These are phyloP conservation scores for Orbilia oligospora DNA, from an alignment of 2,329 filamentous ascomycete species.

Conservation along the genomic window DNA sequence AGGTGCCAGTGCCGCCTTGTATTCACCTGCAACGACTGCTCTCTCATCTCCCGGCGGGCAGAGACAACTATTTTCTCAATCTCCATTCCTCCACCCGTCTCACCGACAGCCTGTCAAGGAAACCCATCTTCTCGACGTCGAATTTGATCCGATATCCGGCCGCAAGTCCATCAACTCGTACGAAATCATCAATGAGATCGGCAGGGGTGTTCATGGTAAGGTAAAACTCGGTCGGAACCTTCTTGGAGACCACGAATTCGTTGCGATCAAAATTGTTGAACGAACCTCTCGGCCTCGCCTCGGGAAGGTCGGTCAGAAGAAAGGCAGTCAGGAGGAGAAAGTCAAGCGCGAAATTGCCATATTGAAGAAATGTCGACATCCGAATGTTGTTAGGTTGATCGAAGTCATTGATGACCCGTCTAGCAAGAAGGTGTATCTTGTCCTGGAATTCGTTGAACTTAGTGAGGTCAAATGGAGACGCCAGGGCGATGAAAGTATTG, in stretches of 20 bases:
- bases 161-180: slow-evolving; percentile 98
- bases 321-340: slow-evolving; percentile 73
- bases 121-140: slow-evolving; percentile 71
- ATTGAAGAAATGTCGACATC: slow-evolving; percentile 95
- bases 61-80: slow-evolving; percentile 54
- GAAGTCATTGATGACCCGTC: slow-evolving; percentile 98
- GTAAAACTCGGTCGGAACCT: slow-evolving; percentile 93
- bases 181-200: slow-evolving; percentile 95
- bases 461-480: slow-evolving; percentile 96
- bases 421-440: slow-evolving; percentile 97
- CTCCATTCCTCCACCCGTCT: slow-evolving; percentile 62
- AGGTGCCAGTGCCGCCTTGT: slow-evolving; percentile 51
- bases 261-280: slow-evolving; percentile 98
- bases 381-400: slow-evolving; percentile 94
- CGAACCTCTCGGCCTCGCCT: slow-evolving; percentile 91
- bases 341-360: slow-evolving; percentile 98
- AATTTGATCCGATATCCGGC: slow-evolving; percentile 88
- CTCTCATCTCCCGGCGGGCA: slow-evolving; percentile 56
- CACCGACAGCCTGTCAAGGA: slow-evolving; percentile 63
- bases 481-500: slow-evolving; percentile 86
- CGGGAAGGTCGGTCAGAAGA: slow-evolving; percentile 76
- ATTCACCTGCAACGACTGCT: slow-evolving; percentile 57
- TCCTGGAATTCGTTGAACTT: slow-evolving; percentile 92
- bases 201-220: slow-evolving; percentile 95
- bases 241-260: slow-evolving; percentile 69